Evolutionary conservation across 139 green algal genomes (phyloP), one percentile per base, ranked within the genome.

Genomic region (Micractinium conductrix): DNA sequence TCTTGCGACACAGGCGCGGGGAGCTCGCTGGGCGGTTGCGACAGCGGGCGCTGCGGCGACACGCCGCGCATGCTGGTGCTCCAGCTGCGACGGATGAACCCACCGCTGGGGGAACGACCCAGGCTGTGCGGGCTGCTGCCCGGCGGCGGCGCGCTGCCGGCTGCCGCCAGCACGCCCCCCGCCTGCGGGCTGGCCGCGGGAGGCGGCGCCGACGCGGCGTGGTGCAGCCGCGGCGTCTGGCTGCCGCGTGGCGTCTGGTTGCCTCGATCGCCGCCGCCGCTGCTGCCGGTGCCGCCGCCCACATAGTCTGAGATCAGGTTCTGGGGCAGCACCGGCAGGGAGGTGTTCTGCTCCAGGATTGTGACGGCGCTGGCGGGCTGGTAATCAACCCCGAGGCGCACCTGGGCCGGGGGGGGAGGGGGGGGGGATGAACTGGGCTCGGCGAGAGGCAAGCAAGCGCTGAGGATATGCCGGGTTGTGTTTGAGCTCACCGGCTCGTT

Each of bases 371-470:
- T 78, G 12, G 90, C 84, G 7, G 92, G 89, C 43, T 88, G 80
- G 78, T 93, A 93, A 40, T 92, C 85, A 35, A 96, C 93, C 1
- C 58, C 45, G 17, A 93, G 71, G 12, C 75, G 73, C 71, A 96
- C 89, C 9, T n/a, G n/a, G n/a, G n/a, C n/a, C n/a, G n/a, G n/a
- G n/a, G n/a, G n/a, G n/a, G n/a, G n/a, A n/a, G n/a, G n/a, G n/a
- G n/a, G n/a, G n/a, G n/a, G n/a, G n/a, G n/a, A n/a, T n/a, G n/a
- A n/a, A n/a, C n/a, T n/a, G n/a, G n/a, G n/a, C n/a, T n/a, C n/a
- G n/a, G n/a, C n/a, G n/a, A n/a, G n/a, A n/a, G n/a, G n/a, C n/a
- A n/a, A n/a, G n/a, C n/a, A n/a, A n/a, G n/a, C n/a, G n/a, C n/a
- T n/a, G n/a, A n/a, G n/a, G n/a, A n/a, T n/a, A n/a, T n/a, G n/a